These are phyloP conservation scores for Vickermania spadyakhi DNA, from an alignment of 208 protist genomes.

Conservation along the genomic window DNA sequence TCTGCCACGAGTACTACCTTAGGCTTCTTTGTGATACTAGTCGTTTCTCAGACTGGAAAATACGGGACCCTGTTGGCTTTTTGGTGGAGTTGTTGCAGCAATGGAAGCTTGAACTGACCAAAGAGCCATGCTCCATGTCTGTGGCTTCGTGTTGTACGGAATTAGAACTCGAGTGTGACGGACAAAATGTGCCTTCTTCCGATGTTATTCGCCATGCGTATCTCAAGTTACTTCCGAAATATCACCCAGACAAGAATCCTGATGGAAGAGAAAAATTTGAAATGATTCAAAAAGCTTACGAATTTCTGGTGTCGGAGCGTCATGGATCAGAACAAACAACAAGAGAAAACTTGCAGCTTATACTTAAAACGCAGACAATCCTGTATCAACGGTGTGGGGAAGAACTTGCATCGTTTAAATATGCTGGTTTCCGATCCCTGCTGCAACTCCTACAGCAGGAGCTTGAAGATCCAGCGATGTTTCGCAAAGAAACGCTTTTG, in stretches of 20 bases:
- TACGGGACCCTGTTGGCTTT: conserved; percentile 75
- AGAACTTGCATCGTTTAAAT: conserved; percentile 87
- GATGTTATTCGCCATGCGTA: conserved; percentile 89
- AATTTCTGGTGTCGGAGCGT: conserved; percentile 57
- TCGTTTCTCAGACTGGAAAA: conserved; percentile 89
- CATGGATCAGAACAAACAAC: conserved; percentile 13
- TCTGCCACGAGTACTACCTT: conserved; percentile 93
- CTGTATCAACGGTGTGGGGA: conserved; percentile 81
- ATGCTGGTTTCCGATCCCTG: conserved; percentile 90
- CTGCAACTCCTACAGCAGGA: conserved; percentile 72
- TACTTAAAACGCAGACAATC: conserved; percentile 90
- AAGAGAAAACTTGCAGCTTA: conserved; percentile 46
- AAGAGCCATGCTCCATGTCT: conserved; percentile 69
- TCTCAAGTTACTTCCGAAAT: conserved; percentile 86
- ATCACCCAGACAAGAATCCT: conserved; percentile 96
- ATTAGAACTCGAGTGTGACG: conserved; percentile 40
- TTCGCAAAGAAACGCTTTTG: conserved; percentile 58
- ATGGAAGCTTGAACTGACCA: conserved; percentile 84
- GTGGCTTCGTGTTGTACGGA: background rate
- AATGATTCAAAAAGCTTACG: conserved; percentile 84
- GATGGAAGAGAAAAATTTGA: conserved; percentile 92
- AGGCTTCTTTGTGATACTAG: conserved; percentile 88
- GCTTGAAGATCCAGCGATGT: conserved; percentile 42
- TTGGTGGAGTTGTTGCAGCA: conserved; percentile 77
- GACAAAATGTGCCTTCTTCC: conserved; percentile 20